phyloP scores from a whole-genome alignment of 2,329 filamentous ascomycete species.

The Berkeleyomyces basicola region DNA sequence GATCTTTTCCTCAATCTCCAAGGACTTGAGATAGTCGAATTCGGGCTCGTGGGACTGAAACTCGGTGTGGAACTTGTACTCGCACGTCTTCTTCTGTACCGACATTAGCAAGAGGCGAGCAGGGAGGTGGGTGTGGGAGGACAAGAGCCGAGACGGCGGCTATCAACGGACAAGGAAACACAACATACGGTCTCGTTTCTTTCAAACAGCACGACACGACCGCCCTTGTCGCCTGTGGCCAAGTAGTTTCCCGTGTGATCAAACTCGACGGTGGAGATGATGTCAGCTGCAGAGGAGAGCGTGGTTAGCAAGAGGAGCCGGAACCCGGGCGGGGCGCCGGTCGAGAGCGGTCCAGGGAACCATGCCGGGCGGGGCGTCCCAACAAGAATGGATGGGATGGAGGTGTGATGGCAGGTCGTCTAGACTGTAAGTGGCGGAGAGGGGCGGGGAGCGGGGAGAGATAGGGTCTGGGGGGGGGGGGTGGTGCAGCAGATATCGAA shows the following conservation, averaged over 20 bases:
- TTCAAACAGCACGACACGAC: constrained; percentile 71
- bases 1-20: constrained; percentile 99
- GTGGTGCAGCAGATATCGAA: not conserved
- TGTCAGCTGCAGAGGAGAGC: constrained; percentile 45
- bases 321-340: not conserved
- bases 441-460: not conserved
- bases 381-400: not conserved
- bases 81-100: constrained; percentile 92
- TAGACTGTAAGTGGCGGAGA: not conserved
- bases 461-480: not conserved
- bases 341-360: not conserved
- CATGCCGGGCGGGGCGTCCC: not conserved
- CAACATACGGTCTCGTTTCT: constrained; percentile 79
- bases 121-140: not conserved
- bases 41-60: constrained; percentile 99
- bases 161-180: constrained; percentile 11
- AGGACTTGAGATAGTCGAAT: constrained; percentile 97
- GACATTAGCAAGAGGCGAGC: constrained; percentile 20
- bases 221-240: constrained; percentile 79
- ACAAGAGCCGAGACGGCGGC: not conserved
- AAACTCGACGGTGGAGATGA: constrained; percentile 83
- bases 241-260: constrained; percentile 82
- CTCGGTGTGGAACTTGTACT: constrained; percentile 99
- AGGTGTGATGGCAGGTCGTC: not conserved
- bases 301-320: not conserved